Conservation (phyloP, 192 early-diverging fungal species). For the Backusella morwellensis region DNA sequence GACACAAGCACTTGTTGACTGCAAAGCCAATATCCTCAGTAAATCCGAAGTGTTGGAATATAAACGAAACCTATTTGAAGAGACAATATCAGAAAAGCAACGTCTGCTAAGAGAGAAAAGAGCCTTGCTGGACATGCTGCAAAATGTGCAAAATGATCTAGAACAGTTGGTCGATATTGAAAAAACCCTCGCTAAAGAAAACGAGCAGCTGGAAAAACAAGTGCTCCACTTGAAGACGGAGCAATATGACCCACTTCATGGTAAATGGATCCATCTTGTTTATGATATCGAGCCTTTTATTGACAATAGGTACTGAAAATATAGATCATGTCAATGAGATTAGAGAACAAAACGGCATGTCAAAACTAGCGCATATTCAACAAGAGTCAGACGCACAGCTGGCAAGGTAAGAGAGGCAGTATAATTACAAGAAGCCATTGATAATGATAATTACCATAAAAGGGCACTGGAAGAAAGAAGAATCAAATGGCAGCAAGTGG, state of each 20-base stretch:
- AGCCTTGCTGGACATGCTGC: slow-evolving; percentile 30
- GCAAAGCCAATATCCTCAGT: slow-evolving; percentile 22
- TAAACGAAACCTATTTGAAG: slow-evolving; percentile 32
- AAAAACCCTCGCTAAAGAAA: slow-evolving; percentile 21
- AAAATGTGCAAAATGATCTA: slow-evolving; percentile 33
- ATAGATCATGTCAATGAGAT: slow-evolving; percentile 32
- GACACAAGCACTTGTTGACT: slow-evolving; percentile 28
- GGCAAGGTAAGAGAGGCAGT: slow-evolving; percentile 19
- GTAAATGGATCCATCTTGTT: slow-evolving; percentile 2
- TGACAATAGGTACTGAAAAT: background rate
- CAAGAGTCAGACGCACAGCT: slow-evolving; percentile 36
- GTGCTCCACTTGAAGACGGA: slow-evolving; percentile 14
- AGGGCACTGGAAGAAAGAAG: slow-evolving; percentile 30
- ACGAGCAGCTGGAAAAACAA: slow-evolving; percentile 24
- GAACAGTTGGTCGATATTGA: slow-evolving; percentile 31
- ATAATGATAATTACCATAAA: background rate
- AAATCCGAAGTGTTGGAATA: slow-evolving; percentile 24
- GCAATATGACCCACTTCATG: slow-evolving; percentile 35
- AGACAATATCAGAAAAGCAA: slow-evolving; percentile 27
- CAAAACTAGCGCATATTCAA: slow-evolving; percentile 31
- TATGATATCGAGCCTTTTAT: background rate
- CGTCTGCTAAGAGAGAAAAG: slow-evolving; percentile 26
- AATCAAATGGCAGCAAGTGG: slow-evolving; percentile 28
- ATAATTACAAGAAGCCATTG: background rate
- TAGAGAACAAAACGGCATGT: slow-evolving; percentile 21